A percentile compares a stretch with the other conserved stretches of the same genome.
Evolutionary conservation across 148 eudicot species (phyloP).

Genomic region (Salicornia ramosissima): DNA sequence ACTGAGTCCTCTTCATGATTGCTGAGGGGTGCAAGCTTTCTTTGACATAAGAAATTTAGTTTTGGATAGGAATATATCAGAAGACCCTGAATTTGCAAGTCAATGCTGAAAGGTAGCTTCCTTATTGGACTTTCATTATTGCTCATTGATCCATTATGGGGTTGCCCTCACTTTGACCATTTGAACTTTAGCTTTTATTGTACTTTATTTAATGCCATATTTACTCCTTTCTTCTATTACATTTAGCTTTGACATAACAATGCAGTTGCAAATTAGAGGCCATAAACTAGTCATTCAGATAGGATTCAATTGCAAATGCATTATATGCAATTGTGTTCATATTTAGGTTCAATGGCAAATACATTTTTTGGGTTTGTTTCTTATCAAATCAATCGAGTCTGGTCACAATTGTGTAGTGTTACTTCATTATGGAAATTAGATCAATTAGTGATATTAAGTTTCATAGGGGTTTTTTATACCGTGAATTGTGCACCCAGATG

Average conservation of each 20-base stretch:
- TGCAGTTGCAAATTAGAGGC: too few relatives aligned
- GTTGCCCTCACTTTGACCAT: constrained; percentile 6
- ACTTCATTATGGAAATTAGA: too few relatives aligned
- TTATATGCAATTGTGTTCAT: too few relatives aligned
- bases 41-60: background rate
- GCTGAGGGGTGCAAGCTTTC: constrained; percentile 2
- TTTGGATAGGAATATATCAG: background rate
- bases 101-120: constrained; percentile 5
- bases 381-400: too few relatives aligned
- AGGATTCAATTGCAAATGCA: too few relatives aligned
- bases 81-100: constrained; percentile 4
- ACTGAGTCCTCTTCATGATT: constrained; percentile 14
- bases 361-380: too few relatives aligned
- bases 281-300: too few relatives aligned
- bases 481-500: too few relatives aligned
- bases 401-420: too few relatives aligned
- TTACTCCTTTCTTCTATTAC: background rate
- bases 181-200: background rate
- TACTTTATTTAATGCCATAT: background rate
- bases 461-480: too few relatives aligned
- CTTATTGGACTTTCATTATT: background rate
- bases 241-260: background rate
- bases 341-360: too few relatives aligned
- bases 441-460: too few relatives aligned
- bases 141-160: background rate